Conservation (phyloP, 2,329 filamentous ascomycete genomes). For the Penicillium nordicum region DNA sequence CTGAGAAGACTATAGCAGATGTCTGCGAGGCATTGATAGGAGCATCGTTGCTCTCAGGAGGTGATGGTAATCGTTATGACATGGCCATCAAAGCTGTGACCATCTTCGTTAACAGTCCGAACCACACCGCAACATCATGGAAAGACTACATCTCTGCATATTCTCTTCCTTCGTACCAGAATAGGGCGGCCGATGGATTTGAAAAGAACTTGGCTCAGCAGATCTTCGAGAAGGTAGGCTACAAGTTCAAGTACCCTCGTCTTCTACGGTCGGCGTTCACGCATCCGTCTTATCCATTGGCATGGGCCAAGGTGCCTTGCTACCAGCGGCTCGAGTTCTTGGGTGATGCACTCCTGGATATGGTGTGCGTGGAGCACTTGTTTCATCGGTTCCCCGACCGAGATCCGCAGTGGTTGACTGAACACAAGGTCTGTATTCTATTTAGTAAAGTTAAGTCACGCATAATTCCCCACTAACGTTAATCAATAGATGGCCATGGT, state of each 20-base stretch:
- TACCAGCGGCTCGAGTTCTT: slow-evolving; percentile 93
- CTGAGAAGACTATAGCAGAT: slow-evolving; percentile 88
- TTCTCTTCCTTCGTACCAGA: slow-evolving; percentile 68
- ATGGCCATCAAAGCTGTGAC: slow-evolving; percentile 58
- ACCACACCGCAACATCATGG: slow-evolving; percentile 68
- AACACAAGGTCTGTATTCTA: slow-evolving; percentile 65
- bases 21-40: slow-evolving; percentile 94
- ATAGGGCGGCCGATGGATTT: slow-evolving; percentile 56
- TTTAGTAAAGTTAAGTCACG: background rate
- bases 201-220: slow-evolving; percentile 66
- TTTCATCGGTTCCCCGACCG: slow-evolving; percentile 72
- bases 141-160: slow-evolving; percentile 71
- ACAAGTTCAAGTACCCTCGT: slow-evolving; percentile 70
- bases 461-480: slow-evolving; percentile 4
- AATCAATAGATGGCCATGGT: slow-evolving; percentile 82
- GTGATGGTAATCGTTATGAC: slow-evolving; percentile 52
- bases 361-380: slow-evolving; percentile 77
- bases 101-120: slow-evolving; percentile 61
- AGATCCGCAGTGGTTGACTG: slow-evolving; percentile 94
- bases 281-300: slow-evolving; percentile 75
- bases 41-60: slow-evolving; percentile 64
- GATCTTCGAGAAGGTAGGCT: slow-evolving; percentile 56
- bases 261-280: slow-evolving; percentile 81
- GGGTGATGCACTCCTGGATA: slow-evolving; percentile 83
- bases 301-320: slow-evolving; percentile 74